Evolutionary conservation across 495 filamentous ascomycete species (phyloP).

Genomic region (Talaromyces trachyspermus): DNA sequence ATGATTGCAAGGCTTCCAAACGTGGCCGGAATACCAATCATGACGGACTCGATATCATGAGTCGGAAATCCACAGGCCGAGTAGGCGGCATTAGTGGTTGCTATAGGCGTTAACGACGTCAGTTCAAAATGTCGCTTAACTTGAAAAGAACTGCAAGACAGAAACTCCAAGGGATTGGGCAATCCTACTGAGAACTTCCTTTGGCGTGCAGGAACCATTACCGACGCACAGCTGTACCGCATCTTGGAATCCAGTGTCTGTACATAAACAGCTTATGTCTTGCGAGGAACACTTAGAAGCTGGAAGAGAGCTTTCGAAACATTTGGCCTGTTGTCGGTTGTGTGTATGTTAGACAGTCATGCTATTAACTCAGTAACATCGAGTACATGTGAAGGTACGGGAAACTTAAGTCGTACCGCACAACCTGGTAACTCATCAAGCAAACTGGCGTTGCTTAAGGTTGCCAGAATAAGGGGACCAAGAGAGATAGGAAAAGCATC

Average conservation of each 20-base stretch:
- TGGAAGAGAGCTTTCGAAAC: conserved; percentile 4
- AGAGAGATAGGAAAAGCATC: background rate
- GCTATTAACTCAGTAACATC: background rate
- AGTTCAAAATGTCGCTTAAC: background rate
- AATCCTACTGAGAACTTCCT: conserved; percentile 6
- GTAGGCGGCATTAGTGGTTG: conserved; percentile 16
- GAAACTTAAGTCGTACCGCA: background rate
- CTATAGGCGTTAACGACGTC: conserved; percentile 3
- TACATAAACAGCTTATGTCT: conserved; percentile 3
- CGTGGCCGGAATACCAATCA: conserved; percentile 10
- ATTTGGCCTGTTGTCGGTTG: background rate
- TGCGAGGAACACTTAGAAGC: background rate
- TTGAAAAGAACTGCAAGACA: background rate
- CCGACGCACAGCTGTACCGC: conserved; percentile 4
- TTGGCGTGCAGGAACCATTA: conserved; percentile 6
- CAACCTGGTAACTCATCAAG: background rate
- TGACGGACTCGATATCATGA: conserved; percentile 1
- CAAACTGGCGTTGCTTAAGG: background rate
- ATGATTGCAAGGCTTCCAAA: conserved; percentile 18
- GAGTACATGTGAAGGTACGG: background rate
- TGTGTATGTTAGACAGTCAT: conserved; percentile 1
- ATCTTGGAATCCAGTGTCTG: conserved; percentile 2
- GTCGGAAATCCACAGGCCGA: conserved; percentile 15
- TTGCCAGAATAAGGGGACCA: background rate
- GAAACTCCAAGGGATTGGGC: background rate